A percentile compares a stretch with the other conserved stretches of the same genome.
Evolutionary conservation across 345 rosid species (phyloP).

Genomic region (Rubroshorea leprosula): DNA sequence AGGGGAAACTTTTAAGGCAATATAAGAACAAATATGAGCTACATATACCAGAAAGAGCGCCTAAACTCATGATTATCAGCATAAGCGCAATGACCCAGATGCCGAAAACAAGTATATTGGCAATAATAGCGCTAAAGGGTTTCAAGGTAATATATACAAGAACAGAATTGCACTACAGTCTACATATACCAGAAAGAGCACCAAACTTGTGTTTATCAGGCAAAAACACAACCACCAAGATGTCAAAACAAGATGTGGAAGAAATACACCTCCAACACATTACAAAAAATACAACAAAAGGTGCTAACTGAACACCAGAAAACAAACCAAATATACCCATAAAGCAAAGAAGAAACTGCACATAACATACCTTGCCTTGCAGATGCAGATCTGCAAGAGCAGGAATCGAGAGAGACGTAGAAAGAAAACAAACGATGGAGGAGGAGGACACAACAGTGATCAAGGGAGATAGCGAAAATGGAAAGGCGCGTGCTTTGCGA

Average conservation of each 20-base stretch:
- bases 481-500: slow-evolving; percentile 38
- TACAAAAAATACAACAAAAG: slow-evolving; percentile 1
- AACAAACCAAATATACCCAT: slow-evolving; percentile 3
- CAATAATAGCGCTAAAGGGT: too few species aligned
- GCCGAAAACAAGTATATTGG: slow-evolving; percentile 6
- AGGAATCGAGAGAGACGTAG: slow-evolving; percentile 11
- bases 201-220: too few species aligned
- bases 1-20: too few species aligned
- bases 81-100: slow-evolving; percentile 6
- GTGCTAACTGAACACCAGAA: neutral
- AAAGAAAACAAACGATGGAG: slow-evolving; percentile 14
- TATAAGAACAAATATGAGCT: neutral
- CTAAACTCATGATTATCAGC: neutral
- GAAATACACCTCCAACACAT: slow-evolving; percentile 7
- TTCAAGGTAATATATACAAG: neutral
- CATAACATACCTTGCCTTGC: slow-evolving; percentile 27
- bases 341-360: slow-evolving; percentile 13
- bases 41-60: neutral
- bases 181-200: neutral
- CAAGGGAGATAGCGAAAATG: slow-evolving; percentile 14
- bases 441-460: too few species aligned
- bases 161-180: neutral
- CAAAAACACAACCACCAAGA: slow-evolving; percentile 12
- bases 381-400: slow-evolving; percentile 45
- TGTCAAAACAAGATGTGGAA: slow-evolving; percentile 16